Evolutionary conservation across 129 eudicot species (phyloP).

Genomic region (Tagetes patula): DNA sequence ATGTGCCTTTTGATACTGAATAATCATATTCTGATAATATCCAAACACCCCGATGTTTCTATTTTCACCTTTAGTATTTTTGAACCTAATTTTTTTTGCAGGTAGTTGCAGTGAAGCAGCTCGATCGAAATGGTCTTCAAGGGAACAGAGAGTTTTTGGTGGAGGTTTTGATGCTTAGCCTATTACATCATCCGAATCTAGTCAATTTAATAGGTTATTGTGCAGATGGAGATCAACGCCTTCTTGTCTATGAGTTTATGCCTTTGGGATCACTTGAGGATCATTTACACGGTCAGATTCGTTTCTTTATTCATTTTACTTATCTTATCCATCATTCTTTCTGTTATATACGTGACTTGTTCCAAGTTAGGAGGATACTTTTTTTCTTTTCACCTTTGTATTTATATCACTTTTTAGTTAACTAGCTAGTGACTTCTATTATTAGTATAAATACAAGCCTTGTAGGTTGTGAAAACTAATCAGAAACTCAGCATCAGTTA

Average conservation of each 20-base stretch:
- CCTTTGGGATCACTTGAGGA: slow-evolving; percentile 95
- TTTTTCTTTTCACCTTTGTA: background rate
- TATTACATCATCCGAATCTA: slow-evolving; percentile 80
- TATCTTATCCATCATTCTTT: background rate
- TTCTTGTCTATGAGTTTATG: slow-evolving; percentile 93
- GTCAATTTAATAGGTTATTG: slow-evolving; percentile 95
- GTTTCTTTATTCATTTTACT: background rate
- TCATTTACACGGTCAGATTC: slow-evolving; percentile 82
- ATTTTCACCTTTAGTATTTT: background rate
- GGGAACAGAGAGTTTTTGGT: slow-evolving; percentile 92
- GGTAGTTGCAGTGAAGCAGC: slow-evolving; percentile 94
- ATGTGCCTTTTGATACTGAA: slow-evolving; percentile 3
- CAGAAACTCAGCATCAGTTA: background rate
- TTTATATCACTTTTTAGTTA: background rate
- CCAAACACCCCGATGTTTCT: background rate
- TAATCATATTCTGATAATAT: slow-evolving; percentile 1
- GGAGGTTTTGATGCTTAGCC: slow-evolving; percentile 97
- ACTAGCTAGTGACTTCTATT: background rate
- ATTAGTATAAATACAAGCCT: background rate
- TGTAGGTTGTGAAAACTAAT: background rate
- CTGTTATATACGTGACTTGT: slow-evolving; percentile 8
- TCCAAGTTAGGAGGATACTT: slow-evolving; percentile 10
- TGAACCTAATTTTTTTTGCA: slow-evolving; percentile 40
- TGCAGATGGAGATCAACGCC: slow-evolving; percentile 94
- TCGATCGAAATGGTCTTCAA: slow-evolving; percentile 89